Evolutionary conservation across 495 filamentous ascomycete genomes (phyloP), one percentile per base, ranked within the genome.

Genomic region (Wilcoxina mikolae): DNA sequence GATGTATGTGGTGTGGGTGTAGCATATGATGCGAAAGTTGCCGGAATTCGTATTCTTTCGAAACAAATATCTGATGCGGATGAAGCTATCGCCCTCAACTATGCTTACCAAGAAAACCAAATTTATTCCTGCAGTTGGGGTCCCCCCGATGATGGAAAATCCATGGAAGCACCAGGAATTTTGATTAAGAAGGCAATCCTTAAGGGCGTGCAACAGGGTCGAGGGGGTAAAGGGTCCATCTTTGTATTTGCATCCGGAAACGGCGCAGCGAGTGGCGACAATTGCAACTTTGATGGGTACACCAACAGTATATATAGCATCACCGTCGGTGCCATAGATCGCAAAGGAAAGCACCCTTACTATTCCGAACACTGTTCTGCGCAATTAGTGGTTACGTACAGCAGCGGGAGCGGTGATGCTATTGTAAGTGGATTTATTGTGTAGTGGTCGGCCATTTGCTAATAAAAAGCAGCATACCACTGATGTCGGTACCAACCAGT

Each of bases 91-190:
- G 84, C 91, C 20, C 81, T 98, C 75, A 95, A 93, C 70, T 95
- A 87, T 68, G 86, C 79, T 23, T 91, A 77, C 62, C 80, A 95
- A 58, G 73, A 85, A 35, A 98, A 95, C 64, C 83, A 95, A 56
- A 95, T 98, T 43, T 98, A 95, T 69, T 98, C 91, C 9, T 98
- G 91, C 69, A 95, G 90, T 0, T 98, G 91, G 91, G 91, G 91
- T 0, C 91, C 91, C 27, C 85, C 85, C 3, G 91, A 98, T 60
- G 88, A 95, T 66, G 91, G 91, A 41, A 69, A 75, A 50, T 84
- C 85, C 11, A 98, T 98, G 91, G 93, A 95, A 54, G 86, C 81
- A 0, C 91, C 91, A 1, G 87, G 87, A 3, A 76, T 93, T 49
- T 73, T 98, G 12, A 95, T 98, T 60, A 80, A 80, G 61, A 76